Base-by-base conservation (phyloP, 2,329 filamentous ascomycete genomes). In the Purpureocillium takamizusanense region DNA sequence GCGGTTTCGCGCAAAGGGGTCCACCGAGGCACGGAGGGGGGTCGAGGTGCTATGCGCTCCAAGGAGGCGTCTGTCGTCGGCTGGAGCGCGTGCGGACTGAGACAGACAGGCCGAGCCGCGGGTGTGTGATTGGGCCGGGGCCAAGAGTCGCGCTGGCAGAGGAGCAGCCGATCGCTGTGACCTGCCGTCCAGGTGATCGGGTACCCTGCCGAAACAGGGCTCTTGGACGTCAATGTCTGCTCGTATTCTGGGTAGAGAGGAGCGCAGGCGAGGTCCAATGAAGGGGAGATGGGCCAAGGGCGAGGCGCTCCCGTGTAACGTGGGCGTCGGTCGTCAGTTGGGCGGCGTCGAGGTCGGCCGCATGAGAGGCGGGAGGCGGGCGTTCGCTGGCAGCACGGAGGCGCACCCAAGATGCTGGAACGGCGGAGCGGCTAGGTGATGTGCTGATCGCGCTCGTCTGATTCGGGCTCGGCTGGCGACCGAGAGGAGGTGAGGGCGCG, bases 181-280 rank as follows among this genome's bases (percentile, higher is more conserved):
- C 46, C 40, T 51, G 35, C 49, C 49, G 48, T 39, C 38, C 37
- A 37, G 45, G 40, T 50, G 51, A 47, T 48, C 46, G 49, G 46
- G 47, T 42, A 43, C 36, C 46, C 37, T 46, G 42, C 44, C 44
- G 48, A 45, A 37, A 47, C 33, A 35, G 42, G 46, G 46, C 46
- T 41, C 47, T 42, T 40, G 51, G 46, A 50, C 46, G 45, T 50
- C 51, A 50, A 46, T 15, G 42, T 42, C 35, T 46, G 47, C 53
- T 59, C 57, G 57, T 60, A 59, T 59, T 52, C 48, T 51, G 42
- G 35, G 35, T 34, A 40, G 39, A 46, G 29, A 35, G 40, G 44
- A 42, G 39, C 23, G 46, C 38, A 41, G 39, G 35, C 28, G 42
- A 47, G 46, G 43, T 39, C 49, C 52, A 55, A 55, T 52, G 45